Evolutionary conservation across 371 early-diverging fungal species (phyloP).

Genomic region (Saksenaea vasiformis): DNA sequence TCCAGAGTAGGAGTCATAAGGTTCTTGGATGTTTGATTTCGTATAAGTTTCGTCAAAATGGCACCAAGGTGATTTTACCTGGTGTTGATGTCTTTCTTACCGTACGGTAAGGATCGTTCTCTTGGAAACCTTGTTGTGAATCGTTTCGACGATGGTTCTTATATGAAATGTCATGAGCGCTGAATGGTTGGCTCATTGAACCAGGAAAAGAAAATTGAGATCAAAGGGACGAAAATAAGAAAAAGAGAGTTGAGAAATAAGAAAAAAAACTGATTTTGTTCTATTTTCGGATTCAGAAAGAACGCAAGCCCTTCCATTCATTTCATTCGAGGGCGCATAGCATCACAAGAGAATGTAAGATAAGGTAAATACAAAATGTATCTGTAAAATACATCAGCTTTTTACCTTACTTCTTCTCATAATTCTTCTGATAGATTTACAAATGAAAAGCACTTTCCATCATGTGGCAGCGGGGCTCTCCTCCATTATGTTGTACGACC

Average conservation of each 20-base stretch:
- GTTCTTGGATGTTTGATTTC: slow-evolving; percentile 6
- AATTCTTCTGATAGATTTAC: too few relatives aligned
- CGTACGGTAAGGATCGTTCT: slow-evolving; percentile 38
- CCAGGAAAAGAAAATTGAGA: background rate
- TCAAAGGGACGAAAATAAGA: background rate
- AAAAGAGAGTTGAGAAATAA: slow-evolving; percentile 3
- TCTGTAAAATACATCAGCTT: too few relatives aligned
- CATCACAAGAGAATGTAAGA: too few relatives aligned
- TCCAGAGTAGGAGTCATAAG: slow-evolving; percentile 10
- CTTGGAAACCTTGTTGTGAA: slow-evolving; percentile 6
- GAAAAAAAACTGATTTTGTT: background rate
- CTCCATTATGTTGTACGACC: too few relatives aligned
- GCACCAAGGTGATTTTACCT: slow-evolving; percentile 19
- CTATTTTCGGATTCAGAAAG: background rate
- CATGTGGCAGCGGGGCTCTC: too few relatives aligned
- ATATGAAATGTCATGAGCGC: slow-evolving; percentile 6
- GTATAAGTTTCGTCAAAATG: background rate
- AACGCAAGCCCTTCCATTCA: background rate
- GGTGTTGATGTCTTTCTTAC: slow-evolving; percentile 31
- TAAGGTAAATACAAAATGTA: too few relatives aligned
- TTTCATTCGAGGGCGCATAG: background rate
- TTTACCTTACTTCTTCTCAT: background rate
- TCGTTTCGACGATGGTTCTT: slow-evolving; percentile 11
- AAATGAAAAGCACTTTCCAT: too few relatives aligned
- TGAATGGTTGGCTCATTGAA: slow-evolving; percentile 12